Base-by-base conservation (phyloP, 257 asterid species). In the Capsicum pubescens region DNA sequence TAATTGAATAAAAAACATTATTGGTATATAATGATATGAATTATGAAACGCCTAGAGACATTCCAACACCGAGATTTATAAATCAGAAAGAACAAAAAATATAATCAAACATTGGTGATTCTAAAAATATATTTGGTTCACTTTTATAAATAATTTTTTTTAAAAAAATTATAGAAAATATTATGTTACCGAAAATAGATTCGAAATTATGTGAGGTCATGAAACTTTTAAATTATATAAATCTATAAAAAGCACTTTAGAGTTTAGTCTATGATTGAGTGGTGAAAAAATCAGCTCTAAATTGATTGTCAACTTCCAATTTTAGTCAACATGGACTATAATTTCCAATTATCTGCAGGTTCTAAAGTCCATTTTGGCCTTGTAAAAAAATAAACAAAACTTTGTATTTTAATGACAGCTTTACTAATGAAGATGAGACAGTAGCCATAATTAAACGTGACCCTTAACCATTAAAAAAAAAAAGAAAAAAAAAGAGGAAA, bases 381-480 rank as follows among this genome's bases (percentile, higher is more conserved):
- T 15, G 26, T 70, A 16, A 69, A 69, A 69, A 69, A 42, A 69
- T 42, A 70, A 70, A 16, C 35, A 70, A 42, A 70, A 16, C 15
- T 4, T 16, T 42, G 14, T 70, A 8, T 70, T 70, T 3, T 17
- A 70, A 70, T 70, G 78, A 70, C 78, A 70, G 5, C 16, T 42
- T 42, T 42, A 70, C 17, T 70, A 70, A 42, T 42, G 78, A 70
- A 70, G 32, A 70, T 42, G 35, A 70, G 32, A 42, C 55, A 69
- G 5, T 70, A 42, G 15, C 32, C 78, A 70, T 70, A 70, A 42
- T 42, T 70, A 69, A 69, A 39, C 14, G 26, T 68, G 77, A 69
- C 77, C 77, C 6, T 69, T n/a, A 69, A 69, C 55, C 78, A 7
- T 26, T n/a, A n/a, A 26, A 26, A 26, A 16, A n/a, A 68, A 68